phyloP scores from a whole-genome alignment of 139 green algal species.

The Chlorella vulgaris region DNA sequence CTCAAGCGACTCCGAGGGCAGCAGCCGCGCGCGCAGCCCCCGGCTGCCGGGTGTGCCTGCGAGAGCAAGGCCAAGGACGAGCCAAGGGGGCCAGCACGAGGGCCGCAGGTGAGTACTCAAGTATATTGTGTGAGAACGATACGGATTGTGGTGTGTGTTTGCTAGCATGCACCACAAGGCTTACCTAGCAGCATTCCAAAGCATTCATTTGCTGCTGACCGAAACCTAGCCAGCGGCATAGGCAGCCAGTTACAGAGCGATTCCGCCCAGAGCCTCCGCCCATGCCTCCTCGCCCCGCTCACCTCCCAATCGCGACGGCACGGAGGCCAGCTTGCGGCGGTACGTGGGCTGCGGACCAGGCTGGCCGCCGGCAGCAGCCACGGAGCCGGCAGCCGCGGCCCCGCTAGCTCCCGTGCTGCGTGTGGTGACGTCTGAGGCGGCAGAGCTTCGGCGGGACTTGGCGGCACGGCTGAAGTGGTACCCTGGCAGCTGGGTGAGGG shows the following conservation, averaged over 20 bases:
- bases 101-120: too few relatives aligned
- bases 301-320: constrained; percentile 23
- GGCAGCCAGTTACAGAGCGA: neutral
- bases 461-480: constrained; percentile 1
- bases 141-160: too few relatives aligned
- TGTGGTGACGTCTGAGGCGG: constrained; percentile 1
- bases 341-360: constrained; percentile 11
- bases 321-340: constrained; percentile 17
- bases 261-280: too few relatives aligned
- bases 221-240: neutral
- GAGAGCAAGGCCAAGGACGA: neutral
- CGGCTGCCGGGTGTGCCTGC: constrained; percentile 28
- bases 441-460: neutral
- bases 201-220: too few relatives aligned
- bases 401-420: neutral
- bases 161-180: too few relatives aligned
- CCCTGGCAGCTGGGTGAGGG: constrained; percentile 7
- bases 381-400: neutral
- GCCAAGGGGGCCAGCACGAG: too few relatives aligned
- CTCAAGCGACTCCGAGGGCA: neutral
- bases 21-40: constrained; percentile 23
- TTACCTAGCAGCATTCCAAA: too few relatives aligned
- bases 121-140: too few relatives aligned
- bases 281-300: too few relatives aligned
- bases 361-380: neutral